Conservation (phyloP, 768 basidiomycete species). For the Harrya chromipes region DNA sequence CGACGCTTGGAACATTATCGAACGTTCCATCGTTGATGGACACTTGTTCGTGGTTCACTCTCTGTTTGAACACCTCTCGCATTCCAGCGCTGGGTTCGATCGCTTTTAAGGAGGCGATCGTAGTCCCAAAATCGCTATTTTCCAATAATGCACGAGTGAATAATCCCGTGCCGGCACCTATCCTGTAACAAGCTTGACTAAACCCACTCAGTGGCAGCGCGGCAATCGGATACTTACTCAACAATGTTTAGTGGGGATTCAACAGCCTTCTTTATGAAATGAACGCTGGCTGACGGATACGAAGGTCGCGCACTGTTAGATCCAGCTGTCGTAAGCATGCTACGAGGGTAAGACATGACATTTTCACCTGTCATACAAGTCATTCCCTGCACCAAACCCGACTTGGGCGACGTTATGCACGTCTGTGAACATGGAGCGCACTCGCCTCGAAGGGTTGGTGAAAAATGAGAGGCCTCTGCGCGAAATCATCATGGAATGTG, state of each 20-base stretch:
- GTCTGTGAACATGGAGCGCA: constrained; percentile 27
- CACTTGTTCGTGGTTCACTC: constrained; percentile 51
- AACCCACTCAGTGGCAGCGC: background rate
- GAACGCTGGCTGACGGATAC: constrained; percentile 65
- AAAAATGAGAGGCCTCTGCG: background rate
- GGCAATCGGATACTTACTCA: constrained; percentile 47
- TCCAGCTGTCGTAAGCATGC: no score
- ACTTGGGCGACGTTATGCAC: constrained; percentile 66
- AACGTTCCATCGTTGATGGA: constrained; percentile 66
- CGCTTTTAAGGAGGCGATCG: constrained; percentile 56
- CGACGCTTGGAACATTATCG: constrained; percentile 50
- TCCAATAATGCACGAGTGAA: constrained; percentile 83
- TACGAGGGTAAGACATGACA: no score
- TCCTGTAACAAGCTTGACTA: constrained; percentile 38
- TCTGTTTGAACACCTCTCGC: constrained; percentile 66
- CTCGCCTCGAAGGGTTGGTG: background rate
- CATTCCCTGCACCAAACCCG: constrained; percentile 80
- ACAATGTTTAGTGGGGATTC: constrained; percentile 54
- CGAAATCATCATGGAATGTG: background rate
- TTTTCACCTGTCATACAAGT: constrained; percentile 68
- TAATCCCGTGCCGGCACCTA: constrained; percentile 85
- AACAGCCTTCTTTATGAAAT: constrained; percentile 53
- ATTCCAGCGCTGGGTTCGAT: constrained; percentile 88
- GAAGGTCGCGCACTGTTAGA: constrained; percentile 64
- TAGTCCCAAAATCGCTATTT: constrained; percentile 47